phyloP scores from a whole-genome alignment of 2,329 filamentous ascomycete species.

The Sporothrix brunneoviolacea region DNA sequence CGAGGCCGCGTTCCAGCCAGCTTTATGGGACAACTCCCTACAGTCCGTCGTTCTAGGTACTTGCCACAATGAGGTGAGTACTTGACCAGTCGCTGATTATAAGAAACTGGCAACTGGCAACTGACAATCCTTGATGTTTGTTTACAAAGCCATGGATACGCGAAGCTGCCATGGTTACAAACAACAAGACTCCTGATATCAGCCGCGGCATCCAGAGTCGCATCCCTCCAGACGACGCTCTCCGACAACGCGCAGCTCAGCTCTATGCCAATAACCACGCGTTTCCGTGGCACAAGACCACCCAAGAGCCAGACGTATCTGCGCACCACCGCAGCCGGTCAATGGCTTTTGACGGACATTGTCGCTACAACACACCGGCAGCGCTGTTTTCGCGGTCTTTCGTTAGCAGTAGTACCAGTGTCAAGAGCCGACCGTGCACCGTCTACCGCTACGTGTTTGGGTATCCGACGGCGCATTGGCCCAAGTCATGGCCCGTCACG shows the following conservation, averaged over 20 bases:
- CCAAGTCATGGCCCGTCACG: background rate
- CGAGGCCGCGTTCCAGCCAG: background rate
- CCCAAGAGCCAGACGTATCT: background rate
- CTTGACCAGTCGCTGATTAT: too few species aligned
- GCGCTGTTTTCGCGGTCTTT: background rate
- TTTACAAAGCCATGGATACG: constrained; percentile 4
- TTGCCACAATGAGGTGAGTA: constrained; percentile 5
- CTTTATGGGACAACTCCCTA: background rate
- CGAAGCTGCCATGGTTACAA: background rate
- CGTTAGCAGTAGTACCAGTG: background rate
- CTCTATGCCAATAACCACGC: background rate
- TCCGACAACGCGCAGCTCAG: background rate
- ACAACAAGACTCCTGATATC: background rate
- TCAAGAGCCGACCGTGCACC: too few species aligned
- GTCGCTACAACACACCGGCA: constrained; percentile 2
- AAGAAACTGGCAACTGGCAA: too few species aligned
- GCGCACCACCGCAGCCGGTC: background rate
- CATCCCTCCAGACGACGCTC: background rate
- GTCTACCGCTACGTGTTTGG: constrained; percentile 7
- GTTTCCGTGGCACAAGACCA: background rate
- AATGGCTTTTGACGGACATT: constrained; percentile 8
- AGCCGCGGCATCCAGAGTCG: background rate
- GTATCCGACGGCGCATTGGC: constrained; percentile 1
- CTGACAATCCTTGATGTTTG: too few species aligned
- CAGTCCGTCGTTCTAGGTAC: background rate